Evolutionary conservation across 1,284 basidiomycete species (phyloP).

Genomic region (Ganoderma meredithae): DNA sequence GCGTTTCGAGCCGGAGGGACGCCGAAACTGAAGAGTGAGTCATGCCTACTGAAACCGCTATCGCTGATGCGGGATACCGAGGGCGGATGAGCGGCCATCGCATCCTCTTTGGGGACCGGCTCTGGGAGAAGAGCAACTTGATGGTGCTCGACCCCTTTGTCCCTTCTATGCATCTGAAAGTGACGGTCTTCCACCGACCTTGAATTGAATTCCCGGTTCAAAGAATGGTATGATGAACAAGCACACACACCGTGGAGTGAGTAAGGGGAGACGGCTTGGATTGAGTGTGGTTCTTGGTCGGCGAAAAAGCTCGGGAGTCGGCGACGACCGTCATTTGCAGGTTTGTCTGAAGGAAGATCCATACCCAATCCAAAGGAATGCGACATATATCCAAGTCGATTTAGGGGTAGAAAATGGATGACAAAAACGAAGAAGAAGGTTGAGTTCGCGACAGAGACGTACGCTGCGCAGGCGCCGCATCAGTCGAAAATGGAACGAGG

Average conservation of each 20-base stretch:
- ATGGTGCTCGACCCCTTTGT: background rate
- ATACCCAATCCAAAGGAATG: background rate
- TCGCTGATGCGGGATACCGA: slow-evolving; percentile 5
- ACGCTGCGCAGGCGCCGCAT: background rate
- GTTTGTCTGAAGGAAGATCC: background rate
- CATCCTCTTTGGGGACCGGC: background rate
- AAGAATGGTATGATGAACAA: background rate
- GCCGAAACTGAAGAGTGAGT: slow-evolving; percentile 59
- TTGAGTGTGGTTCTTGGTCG: background rate
- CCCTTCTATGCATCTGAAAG: background rate
- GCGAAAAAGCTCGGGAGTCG: slow-evolving; percentile 8
- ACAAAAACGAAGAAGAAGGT: no score
- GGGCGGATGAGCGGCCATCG: background rate
- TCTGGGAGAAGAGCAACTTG: background rate
- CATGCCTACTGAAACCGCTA: slow-evolving; percentile 50
- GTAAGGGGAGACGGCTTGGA: background rate
- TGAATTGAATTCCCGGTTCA: background rate
- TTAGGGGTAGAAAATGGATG: background rate
- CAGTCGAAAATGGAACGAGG: slow-evolving; percentile 5
- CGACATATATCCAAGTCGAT: background rate
- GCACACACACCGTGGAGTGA: background rate
- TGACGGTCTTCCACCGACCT: background rate
- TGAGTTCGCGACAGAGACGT: background rate
- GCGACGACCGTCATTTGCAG: background rate
- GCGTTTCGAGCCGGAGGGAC: slow-evolving; percentile 55